Base-by-base conservation (phyloP, 2,329 filamentous ascomycete species). In the Achaetomium macrosporum region DNA sequence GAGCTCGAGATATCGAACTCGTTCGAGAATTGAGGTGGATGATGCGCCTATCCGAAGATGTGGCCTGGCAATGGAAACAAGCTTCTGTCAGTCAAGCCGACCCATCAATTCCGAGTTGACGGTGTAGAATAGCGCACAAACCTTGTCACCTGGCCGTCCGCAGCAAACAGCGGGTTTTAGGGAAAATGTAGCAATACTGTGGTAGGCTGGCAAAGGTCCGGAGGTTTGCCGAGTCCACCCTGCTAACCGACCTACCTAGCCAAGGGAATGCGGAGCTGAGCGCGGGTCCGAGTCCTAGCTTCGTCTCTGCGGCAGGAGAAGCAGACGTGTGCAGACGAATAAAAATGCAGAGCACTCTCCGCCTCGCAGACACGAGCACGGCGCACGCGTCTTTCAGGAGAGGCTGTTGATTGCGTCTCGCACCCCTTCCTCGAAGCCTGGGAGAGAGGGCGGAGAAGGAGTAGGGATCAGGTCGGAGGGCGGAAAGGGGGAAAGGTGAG, bases 401-500 rank as follows among this genome's bases (percentile, higher is more conserved):
- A 17, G 25, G 20, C 15, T 15, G 16, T 39, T 31, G 17, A 43
- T 41, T 46, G 17, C 31, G 40, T 20, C 54, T 51, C 40, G 44
- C 36, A 33, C 41, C 47, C 50, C 50, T 50, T 43, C 41, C 47
- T 53, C 50, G 42, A 36, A 11, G 30, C 15, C 30, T 36, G 47
- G n/a, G 39, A 48, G 17, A 19, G n/a, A 16, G 42, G 52, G 44
- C 53, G 47, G 52, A 47, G 50, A n/a, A 44, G 42, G 57, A 57
- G 56, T 10, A 31, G n/a, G 45, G 33, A 12, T 35, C 19, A 47
- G 40, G 43, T 40, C 37, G 57, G 49, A 54, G 31, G 33, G 43
- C 9, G 31, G 36, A 58, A 63, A 59, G 59, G 57, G 61, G 55
- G 56, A 60, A 63, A 60, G 49, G 37, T 31, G 20, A 40, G 45